Percentiles rank a stretch among this genome's conserved stretches.
These are phyloP conservation scores for Royoungia palumana DNA, from an alignment of 768 basidiomycete species.

Conservation along the genomic window DNA sequence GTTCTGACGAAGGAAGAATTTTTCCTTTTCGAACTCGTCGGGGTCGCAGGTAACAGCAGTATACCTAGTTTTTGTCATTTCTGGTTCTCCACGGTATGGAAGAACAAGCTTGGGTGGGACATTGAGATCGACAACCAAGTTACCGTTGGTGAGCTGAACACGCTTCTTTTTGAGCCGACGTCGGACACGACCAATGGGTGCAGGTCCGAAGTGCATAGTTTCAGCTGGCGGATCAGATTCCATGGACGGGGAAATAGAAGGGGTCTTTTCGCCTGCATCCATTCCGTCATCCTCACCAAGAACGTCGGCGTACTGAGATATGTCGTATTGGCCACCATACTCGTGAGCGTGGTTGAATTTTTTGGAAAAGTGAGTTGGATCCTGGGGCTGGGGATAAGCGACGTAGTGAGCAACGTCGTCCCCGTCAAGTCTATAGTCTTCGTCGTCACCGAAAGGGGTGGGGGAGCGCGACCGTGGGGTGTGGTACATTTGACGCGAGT, in stretches of 20 bases:
- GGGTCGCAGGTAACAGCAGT: conserved; percentile 94
- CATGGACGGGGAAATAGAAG: conserved; percentile 27
- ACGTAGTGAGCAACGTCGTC: conserved; percentile 57
- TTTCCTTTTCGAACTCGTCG: conserved; percentile 81
- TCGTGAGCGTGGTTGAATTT: conserved; percentile 16
- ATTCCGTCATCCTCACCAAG: conserved; percentile 18
- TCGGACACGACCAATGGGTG: conserved; percentile 73
- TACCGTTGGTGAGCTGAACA: conserved; percentile 82
- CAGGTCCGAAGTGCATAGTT: conserved; percentile 85
- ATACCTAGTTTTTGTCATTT: conserved; percentile 72
- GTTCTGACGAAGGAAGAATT: conserved; percentile 84
- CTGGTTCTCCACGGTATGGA: conserved; percentile 64
- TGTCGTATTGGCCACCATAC: conserved; percentile 28
- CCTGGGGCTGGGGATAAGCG: conserved; percentile 31
- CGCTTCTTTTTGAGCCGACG: conserved; percentile 78
- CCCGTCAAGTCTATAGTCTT: conserved; percentile 61
- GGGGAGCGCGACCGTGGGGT: conserved; percentile 71
- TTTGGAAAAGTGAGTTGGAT: conserved; percentile 20
- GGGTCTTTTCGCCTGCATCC: conserved; percentile 23
- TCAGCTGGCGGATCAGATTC: conserved; percentile 54
- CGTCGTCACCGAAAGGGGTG: conserved; percentile 70
- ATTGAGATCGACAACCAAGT: conserved; percentile 78
- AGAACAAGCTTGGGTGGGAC: conserved; percentile 84
- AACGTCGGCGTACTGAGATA: conserved; percentile 28
- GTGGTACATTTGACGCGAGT: conserved; percentile 45